These are phyloP conservation scores for Metarhizium album DNA, from an alignment of 2,329 filamentous ascomycete genomes.

Conservation along the genomic window DNA sequence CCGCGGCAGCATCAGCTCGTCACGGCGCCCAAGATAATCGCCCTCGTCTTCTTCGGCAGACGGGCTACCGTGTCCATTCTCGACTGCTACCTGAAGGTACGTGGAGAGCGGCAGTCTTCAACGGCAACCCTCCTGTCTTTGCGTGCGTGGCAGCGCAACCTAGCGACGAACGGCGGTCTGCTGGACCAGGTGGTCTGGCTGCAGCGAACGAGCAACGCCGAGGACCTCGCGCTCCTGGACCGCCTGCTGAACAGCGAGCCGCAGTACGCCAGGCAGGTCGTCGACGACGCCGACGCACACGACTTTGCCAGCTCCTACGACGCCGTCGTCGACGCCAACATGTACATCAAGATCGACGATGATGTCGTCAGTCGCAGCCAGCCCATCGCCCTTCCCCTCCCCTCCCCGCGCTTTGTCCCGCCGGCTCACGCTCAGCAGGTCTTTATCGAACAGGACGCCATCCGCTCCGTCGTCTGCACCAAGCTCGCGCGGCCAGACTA, in stretches of 20 bases:
- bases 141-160: conserved; percentile 21
- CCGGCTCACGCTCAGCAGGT: conserved; percentile 15
- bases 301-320: conserved; percentile 31
- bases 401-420: too few relatives aligned
- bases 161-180: conserved; percentile 31
- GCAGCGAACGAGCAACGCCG: conserved; percentile 24
- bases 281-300: conserved; percentile 19
- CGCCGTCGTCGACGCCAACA: conserved; percentile 33
- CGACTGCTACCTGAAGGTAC: conserved; percentile 32
- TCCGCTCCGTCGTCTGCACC: conserved; percentile 42
- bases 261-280: conserved; percentile 25
- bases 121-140: neutral
- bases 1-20: neutral
- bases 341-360: conserved; percentile 29
- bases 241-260: conserved; percentile 22
- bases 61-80: conserved; percentile 31
- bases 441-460: conserved; percentile 27
- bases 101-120: conserved; percentile 8
- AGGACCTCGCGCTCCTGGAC: conserved; percentile 28
- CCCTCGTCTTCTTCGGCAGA: conserved; percentile 34
- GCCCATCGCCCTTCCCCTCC: too few relatives aligned
- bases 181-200: conserved; percentile 33
- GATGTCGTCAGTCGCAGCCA: conserved; percentile 22
- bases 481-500: conserved; percentile 39
- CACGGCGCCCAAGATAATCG: conserved; percentile 23